These are phyloP conservation scores for Dipteronia sinensis DNA, from an alignment of 345 rosid genomes.

Conservation along the genomic window DNA sequence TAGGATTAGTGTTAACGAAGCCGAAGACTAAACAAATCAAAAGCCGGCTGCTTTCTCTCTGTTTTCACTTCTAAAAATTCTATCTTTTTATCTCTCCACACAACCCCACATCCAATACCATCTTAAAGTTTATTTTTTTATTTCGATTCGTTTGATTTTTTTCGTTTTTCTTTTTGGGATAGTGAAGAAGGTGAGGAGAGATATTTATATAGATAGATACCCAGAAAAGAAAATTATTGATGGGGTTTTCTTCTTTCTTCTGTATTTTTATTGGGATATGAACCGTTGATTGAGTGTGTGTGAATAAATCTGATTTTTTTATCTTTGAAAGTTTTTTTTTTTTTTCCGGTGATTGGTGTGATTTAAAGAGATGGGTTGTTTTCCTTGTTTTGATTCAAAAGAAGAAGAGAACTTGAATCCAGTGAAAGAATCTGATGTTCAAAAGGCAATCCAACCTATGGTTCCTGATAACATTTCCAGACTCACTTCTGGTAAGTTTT, in stretches of 20 bases:
- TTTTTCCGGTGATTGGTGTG: constrained; percentile 11
- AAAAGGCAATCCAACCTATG: constrained; percentile 48
- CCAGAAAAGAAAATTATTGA: background rate
- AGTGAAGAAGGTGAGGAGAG: background rate
- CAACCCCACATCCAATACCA: constrained; percentile 19
- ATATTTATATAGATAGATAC: background rate
- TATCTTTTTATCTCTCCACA: background rate
- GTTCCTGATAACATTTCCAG: constrained; percentile 62
- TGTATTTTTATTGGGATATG: constrained; percentile 14
- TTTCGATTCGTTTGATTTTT: constrained; percentile 21
- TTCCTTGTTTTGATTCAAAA: constrained; percentile 88
- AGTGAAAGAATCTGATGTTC: constrained; percentile 54
- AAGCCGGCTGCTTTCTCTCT: constrained; percentile 25
- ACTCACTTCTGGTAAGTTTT: constrained; percentile 69
- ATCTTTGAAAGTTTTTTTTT: constrained; percentile 7
- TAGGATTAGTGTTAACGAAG: constrained; percentile 21
- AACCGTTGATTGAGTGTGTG: constrained; percentile 27
- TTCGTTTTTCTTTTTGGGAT: constrained; percentile 6
- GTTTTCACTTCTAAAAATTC: background rate
- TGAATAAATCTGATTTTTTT: constrained; percentile 18
- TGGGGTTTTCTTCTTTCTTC: constrained; percentile 16
- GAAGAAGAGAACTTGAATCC: constrained; percentile 79
- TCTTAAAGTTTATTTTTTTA: background rate
- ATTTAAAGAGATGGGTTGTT: constrained; percentile 77
- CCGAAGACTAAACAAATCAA: constrained; percentile 26